Conservation (phyloP, 163 green algal genomes). For the Prototheca wickerhamii region DNA sequence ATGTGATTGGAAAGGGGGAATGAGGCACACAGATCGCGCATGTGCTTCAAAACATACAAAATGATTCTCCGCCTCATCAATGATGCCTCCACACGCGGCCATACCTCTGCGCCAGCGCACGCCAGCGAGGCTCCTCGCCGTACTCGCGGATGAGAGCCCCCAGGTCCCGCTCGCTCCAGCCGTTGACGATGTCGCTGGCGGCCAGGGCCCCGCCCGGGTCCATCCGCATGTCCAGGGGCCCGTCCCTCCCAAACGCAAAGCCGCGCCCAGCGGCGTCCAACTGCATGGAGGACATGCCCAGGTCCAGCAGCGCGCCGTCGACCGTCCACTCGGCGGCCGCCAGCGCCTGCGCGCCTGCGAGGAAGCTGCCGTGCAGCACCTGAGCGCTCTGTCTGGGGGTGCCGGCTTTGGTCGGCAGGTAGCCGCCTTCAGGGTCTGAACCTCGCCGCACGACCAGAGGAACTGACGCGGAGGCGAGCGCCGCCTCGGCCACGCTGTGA, state of each 20-base stretch:
- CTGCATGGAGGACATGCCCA: constrained; percentile 90
- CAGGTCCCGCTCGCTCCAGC: constrained; percentile 71
- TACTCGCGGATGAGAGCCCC: constrained; percentile 79
- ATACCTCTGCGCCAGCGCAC: constrained; percentile 58
- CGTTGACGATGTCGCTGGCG: constrained; percentile 68
- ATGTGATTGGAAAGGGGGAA: neutral
- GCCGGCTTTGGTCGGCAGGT: neutral
- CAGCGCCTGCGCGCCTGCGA: constrained; percentile 5
- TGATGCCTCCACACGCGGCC: neutral
- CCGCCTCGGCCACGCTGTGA: constrained; percentile 44
- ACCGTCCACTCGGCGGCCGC: constrained; percentile 1
- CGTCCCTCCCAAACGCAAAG: constrained; percentile 75
- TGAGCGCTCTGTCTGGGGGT: neutral
- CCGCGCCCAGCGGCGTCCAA: constrained; percentile 66
- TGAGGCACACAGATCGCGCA: neutral
- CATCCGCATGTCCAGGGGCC: constrained; percentile 88
- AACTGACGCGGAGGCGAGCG: too few species aligned
- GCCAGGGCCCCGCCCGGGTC: constrained; percentile 27
- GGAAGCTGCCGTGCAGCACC: constrained; percentile 20
- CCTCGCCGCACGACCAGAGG: too few species aligned
- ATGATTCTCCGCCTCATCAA: too few species aligned
- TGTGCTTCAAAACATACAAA: too few species aligned
- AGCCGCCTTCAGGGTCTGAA: too few species aligned
- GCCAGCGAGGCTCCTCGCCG: constrained; percentile 86
- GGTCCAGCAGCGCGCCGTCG: constrained; percentile 80